Base-by-base conservation (phyloP, 352 stramenopile genomes). In the Phytophthora niederhauseri region DNA sequence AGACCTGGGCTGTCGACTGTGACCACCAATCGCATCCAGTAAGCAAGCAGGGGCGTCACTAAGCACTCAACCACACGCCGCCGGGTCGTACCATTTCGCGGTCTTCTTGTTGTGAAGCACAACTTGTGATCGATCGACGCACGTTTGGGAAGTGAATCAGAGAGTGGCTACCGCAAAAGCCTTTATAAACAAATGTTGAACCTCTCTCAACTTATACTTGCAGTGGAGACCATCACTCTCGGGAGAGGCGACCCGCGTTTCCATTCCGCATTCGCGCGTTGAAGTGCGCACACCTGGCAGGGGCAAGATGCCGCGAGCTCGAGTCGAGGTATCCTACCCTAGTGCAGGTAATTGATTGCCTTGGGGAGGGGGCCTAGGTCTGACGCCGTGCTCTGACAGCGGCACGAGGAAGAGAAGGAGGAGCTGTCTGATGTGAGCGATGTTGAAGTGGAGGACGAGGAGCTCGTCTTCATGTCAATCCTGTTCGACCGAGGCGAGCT, bases 391-490 rank as follows among this genome's bases (percentile, higher is more conserved):
- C 28, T 30, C 17, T 26, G 59, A n/a, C 59, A 77, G 60, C 52
- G 28, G 26, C 46, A 50, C n/a, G 50, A 55, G 20, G 30, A 70
- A 28, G 36, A 22, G 28, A 46, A 51, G 26, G 48, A 74, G 20
- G 55, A 46, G 30, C 15, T 54, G n/a, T 26, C 38, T 20, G 64
- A 82, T 4, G 48, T 56, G 15, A 70, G 62, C 28, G 73, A 89
- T 36, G 68, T 73, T 52, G 66, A 68, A 30, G 55, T 51, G 4
- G 61, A 71, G 19, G 85, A 91, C 15, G 78, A 89, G 56, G 75
- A 86, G 56, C 31, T 90, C 9, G 66, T 92, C 26, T 92, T 85
- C 66, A 90, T 93, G 81, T 79, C 87, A 1, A 43, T 95, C 28
- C 73, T 93, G 9, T 85, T 84, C 54, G 87, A 96, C 38, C 81